Evolutionary conservation across 2,329 filamentous ascomycete species (phyloP), one percentile per base, ranked within the genome.

Genomic region (Arthrobotrys megalospora): DNA sequence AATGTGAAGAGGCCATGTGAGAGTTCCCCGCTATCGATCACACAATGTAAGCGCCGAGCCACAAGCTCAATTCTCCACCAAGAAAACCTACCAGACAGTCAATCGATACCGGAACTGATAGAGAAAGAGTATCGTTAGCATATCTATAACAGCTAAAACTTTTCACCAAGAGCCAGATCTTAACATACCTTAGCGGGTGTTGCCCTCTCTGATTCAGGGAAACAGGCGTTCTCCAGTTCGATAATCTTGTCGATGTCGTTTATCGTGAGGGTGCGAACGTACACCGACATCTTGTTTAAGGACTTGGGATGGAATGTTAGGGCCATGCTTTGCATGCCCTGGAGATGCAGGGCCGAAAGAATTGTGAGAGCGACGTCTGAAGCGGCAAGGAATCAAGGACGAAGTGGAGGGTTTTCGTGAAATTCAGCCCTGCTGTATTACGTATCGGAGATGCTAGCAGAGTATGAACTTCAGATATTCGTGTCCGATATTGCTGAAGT

Each of bases 291-390:
- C 48, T 79, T 79, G 45, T 70, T 76, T 45, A 63, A 53, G 3
- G 53, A 52, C 38, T 79, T 79, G 0, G 76, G 76, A 50, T 79
- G 76, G 55, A 79, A 79, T 11, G 76, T 79, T 28, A 79, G 70
- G 64, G 76, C 76, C 76, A 79, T 79, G 76, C 69, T 66, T 41
- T 73, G 70, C 76, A 79, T 75, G 75, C 67, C 75, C 75, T 68
- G 67, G 1, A 67, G 38, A 53, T 78, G 67, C n/a, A 71, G 55
- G 24, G 68, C 52, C 12, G 75, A 71, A 43, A 78, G 75, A 72
- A 78, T 78, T 24, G 53, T 78, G 75, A 21, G 14, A 50, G 36
- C 19, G 55, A 28, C 12, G 28, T 68, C 63, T 52, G 14, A 36
- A 32, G 48, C 11, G 2, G 16, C 14, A 63, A 55, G 21, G 47